Conservation (phyloP, 129 eudicot species). For the Flaveria sonorensis region DNA sequence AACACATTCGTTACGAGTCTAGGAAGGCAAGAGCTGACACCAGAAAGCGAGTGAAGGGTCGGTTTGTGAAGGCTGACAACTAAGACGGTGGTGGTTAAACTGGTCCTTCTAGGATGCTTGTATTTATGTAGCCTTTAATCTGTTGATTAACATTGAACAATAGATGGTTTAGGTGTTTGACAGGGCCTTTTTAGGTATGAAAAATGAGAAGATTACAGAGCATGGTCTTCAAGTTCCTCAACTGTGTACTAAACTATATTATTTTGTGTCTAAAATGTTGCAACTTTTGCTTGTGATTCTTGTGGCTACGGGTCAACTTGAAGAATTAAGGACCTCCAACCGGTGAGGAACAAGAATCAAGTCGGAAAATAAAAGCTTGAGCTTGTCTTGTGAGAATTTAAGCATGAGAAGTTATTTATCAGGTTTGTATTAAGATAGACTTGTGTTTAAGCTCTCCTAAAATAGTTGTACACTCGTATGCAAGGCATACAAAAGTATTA, state of each 20-base stretch:
- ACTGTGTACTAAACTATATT: conserved; percentile 22
- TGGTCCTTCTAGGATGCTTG: not conserved
- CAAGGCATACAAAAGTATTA: too few species aligned
- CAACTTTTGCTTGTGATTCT: conserved; percentile 24
- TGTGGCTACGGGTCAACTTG: not conserved
- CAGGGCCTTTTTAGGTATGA: conserved; percentile 17
- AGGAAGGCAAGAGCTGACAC: conserved; percentile 97
- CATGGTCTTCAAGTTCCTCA: not conserved
- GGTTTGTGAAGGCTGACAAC: conserved; percentile 84
- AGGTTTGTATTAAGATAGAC: not conserved
- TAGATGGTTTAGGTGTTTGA: conserved; percentile 28
- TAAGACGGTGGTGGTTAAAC: conserved; percentile 43
- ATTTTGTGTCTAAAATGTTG: conserved; percentile 21
- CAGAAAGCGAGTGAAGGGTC: conserved; percentile 90
- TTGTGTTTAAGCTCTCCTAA: too few species aligned
- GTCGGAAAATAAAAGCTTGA: not conserved
- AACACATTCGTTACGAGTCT: conserved; percentile 91
- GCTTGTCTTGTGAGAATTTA: not conserved
- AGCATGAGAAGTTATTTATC: conserved; percentile 1
- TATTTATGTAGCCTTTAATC: conserved; percentile 19
- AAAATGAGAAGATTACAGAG: not conserved
- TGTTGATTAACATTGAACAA: not conserved
- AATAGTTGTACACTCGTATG: too few species aligned
- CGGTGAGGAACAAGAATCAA: not conserved
- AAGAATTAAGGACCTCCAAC: not conserved